Evolutionary conservation across 225 moss, liverwort and hornwort genomes (phyloP).

Genomic region (Thuidium tamariscinum): DNA sequence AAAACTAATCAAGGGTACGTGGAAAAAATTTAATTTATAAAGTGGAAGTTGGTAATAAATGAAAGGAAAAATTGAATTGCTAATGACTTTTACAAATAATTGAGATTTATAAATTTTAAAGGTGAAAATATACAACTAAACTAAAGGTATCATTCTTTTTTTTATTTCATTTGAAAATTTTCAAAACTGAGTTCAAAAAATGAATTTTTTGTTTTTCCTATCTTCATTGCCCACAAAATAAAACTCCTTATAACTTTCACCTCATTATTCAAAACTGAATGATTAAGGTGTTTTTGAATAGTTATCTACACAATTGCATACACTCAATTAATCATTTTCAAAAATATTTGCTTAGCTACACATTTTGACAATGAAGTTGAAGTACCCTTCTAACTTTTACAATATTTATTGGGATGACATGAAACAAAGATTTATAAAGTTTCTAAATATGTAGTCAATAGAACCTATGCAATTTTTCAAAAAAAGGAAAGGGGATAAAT

Average conservation of each 20-base stretch:
- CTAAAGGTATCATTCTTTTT: neutral
- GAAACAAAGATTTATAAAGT: neutral
- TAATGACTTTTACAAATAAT: neutral
- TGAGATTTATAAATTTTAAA: neutral
- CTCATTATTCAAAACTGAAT: neutral
- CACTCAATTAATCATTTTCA: neutral
- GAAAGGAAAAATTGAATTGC: fast-evolving
- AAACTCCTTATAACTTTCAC: neutral
- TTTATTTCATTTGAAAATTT: neutral
- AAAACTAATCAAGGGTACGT: neutral
- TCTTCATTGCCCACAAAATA: neutral
- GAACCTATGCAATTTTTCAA: fast-evolving
- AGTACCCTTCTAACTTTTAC: neutral
- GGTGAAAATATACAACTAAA: fast-evolving
- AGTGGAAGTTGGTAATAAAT: neutral
- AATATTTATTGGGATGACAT: fast-evolving
- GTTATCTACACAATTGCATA: neutral
- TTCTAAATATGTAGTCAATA: neutral
- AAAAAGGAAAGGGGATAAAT: no score
- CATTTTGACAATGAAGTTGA: neutral
- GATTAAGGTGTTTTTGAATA: neutral
- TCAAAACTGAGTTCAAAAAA: neutral
- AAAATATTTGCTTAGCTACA: neutral
- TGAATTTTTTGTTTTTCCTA: neutral
- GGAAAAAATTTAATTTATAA: no score